phyloP scores from a whole-genome alignment of 768 basidiomycete species.

The Mycena chlorophos region DNA sequence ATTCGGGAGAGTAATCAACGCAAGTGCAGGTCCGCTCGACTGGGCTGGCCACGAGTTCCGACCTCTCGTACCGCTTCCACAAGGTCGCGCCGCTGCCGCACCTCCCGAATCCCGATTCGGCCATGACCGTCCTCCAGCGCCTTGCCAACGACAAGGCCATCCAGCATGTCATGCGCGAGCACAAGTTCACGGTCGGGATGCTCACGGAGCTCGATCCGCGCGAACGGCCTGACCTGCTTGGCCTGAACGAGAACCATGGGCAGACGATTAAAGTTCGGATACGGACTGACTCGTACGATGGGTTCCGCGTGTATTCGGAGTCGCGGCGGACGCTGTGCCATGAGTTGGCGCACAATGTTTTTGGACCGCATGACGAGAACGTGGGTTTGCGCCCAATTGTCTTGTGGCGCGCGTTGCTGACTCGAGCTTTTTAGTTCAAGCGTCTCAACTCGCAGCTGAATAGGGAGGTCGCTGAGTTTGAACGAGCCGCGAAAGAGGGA shows the following conservation, averaged over 20 bases:
- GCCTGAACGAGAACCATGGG: conserved; percentile 65
- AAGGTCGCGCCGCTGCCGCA: conserved; percentile 59
- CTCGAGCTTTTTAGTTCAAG: conserved; percentile 58
- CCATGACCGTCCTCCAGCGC: conserved; percentile 52
- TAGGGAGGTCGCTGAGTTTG: conserved; percentile 69
- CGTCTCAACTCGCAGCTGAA: conserved; percentile 73
- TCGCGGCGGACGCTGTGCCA: conserved; percentile 72
- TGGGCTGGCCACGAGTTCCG: conserved; percentile 37
- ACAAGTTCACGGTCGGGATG: conserved; percentile 65
- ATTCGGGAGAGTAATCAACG: background rate
- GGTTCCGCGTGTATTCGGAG: conserved; percentile 66
- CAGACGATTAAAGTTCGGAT: conserved; percentile 66
- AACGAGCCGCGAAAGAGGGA: conserved; percentile 50
- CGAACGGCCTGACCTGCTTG: conserved; percentile 68
- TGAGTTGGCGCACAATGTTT: conserved; percentile 75
- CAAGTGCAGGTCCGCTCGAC: conserved; percentile 56
- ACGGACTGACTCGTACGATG: conserved; percentile 70
- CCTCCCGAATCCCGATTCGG: conserved; percentile 62
- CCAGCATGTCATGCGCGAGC: conserved; percentile 66
- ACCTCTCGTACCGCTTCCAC: conserved; percentile 62
- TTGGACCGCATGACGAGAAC: conserved; percentile 71
- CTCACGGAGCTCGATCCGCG: conserved; percentile 80
- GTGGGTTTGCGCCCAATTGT: conserved; percentile 38
- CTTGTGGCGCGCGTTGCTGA: background rate
- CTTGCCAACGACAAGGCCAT: conserved; percentile 74